A percentile compares a stretch with the other conserved stretches of the same genome.
phyloP scores from a whole-genome alignment of 2,329 filamentous ascomycete species.

The Spiromastix sp. region DNA sequence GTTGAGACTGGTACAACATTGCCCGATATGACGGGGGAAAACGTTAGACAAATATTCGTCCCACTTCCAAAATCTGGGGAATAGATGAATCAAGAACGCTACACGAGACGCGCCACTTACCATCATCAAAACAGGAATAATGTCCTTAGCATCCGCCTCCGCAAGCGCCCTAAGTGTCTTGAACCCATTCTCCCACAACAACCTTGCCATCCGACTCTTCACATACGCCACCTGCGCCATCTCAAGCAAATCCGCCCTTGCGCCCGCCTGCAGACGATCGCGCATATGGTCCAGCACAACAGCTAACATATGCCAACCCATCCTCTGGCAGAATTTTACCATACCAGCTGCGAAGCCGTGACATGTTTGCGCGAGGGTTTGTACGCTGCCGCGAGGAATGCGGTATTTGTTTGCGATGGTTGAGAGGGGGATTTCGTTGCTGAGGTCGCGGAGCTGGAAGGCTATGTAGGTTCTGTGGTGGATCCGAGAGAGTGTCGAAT shows the following conservation, averaged over 20 bases:
- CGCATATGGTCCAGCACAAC: conserved; percentile 66
- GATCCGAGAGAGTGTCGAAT: conserved; percentile 50
- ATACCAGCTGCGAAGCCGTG: conserved; percentile 70
- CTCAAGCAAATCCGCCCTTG: conserved; percentile 58
- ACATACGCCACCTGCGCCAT: conserved; percentile 63
- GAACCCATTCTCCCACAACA: conserved; percentile 70
- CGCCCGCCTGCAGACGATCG: conserved; percentile 62
- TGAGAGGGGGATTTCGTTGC: conserved; percentile 64
- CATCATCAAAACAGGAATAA: conserved; percentile 63
- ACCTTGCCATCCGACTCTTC: conserved; percentile 63
- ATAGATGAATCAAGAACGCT: too few species aligned
- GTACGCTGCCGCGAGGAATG: conserved; percentile 58
- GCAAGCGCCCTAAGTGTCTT: conserved; percentile 57
- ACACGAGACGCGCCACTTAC: too few species aligned
- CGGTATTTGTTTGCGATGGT: conserved; percentile 60
- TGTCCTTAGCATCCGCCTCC: conserved; percentile 56
- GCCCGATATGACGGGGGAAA: too few species aligned
- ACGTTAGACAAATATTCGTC: too few species aligned
- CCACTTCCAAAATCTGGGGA: too few species aligned
- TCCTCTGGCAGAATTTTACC: conserved; percentile 67
- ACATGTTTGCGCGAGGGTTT: conserved; percentile 63
- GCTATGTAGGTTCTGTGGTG: conserved; percentile 66
- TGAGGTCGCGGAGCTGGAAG: conserved; percentile 66
- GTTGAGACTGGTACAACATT: conserved; percentile 46
- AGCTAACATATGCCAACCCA: conserved; percentile 65